phyloP scores from a whole-genome alignment of 2,329 filamentous ascomycete genomes.

The Emergomyces africanus region DNA sequence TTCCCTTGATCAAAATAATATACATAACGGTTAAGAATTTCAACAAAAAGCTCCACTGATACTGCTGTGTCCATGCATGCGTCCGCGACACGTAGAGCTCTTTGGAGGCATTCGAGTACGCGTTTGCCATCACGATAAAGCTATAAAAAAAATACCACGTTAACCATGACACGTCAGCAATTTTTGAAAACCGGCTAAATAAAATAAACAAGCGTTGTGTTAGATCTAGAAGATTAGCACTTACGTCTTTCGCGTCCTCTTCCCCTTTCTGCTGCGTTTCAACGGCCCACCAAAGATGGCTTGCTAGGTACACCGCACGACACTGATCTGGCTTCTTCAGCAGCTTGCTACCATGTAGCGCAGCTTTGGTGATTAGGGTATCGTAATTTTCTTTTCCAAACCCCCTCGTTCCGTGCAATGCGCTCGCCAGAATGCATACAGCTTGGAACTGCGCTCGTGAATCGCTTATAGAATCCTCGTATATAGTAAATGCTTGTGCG shows the following conservation, averaged over 20 bases:
- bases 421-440: conserved; percentile 84
- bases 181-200: neutral
- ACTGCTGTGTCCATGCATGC: conserved; percentile 98
- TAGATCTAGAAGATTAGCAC: conserved; percentile 19
- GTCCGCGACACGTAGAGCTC: conserved; percentile 88
- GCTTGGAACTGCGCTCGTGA: conserved; percentile 96
- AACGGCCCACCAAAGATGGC: conserved; percentile 95
- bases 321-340: conserved; percentile 98
- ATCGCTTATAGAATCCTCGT: conserved; percentile 92
- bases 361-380: conserved; percentile 94
- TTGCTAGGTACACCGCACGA: conserved; percentile 88
- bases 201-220: neutral
- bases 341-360: conserved; percentile 90
- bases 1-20: conserved; percentile 99
- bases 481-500: conserved; percentile 94
- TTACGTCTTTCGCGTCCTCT: conserved; percentile 65
- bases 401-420: conserved; percentile 73
- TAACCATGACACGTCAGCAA: neutral
- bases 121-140: conserved; percentile 96
- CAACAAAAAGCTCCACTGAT: conserved; percentile 94
- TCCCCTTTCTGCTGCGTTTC: conserved; percentile 66
- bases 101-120: conserved; percentile 89
- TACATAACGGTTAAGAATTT: conserved; percentile 95
- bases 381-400: conserved; percentile 98
- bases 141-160: conserved; percentile 20